phyloP scores from a whole-genome alignment of 805 yeast species.

The Lipomyces chichibuensis region DNA sequence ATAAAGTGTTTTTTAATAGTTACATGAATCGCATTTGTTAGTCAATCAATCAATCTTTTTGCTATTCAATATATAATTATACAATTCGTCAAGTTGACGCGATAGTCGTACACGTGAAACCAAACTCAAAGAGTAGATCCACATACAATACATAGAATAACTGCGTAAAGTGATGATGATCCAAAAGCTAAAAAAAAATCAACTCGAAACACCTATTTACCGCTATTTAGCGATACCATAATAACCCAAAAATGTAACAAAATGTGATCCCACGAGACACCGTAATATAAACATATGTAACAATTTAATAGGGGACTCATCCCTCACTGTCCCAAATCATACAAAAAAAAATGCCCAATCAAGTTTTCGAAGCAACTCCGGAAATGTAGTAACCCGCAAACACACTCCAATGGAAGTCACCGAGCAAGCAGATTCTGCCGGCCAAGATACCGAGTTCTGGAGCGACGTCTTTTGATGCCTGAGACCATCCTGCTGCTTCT shows the following conservation, averaged over 20 bases:
- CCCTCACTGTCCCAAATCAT: neutral
- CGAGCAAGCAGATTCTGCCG: slow-evolving; percentile 27
- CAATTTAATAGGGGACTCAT: neutral
- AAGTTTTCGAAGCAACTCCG: slow-evolving; percentile 2
- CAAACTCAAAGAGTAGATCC: neutral
- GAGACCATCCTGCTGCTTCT: neutral
- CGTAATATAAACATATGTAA: neutral
- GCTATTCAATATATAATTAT: neutral
- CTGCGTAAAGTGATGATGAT: neutral
- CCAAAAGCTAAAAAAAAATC: neutral
- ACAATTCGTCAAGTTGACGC: neutral
- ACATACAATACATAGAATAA: neutral
- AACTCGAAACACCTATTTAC: neutral
- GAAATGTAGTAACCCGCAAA: slow-evolving; percentile 29
- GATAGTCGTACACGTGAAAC: neutral
- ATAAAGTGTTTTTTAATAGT: neutral
- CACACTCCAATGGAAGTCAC: slow-evolving; percentile 34
- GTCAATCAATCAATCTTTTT: neutral
- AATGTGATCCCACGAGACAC: neutral
- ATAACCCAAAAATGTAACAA: neutral
- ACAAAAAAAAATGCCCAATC: neutral
- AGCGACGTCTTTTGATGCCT: slow-evolving; percentile 27
- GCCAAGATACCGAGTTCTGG: slow-evolving; percentile 30
- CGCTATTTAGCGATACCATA: neutral
- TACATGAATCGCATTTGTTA: neutral